Percentiles rank a stretch among this genome's conserved stretches.
Conservation (phyloP, 768 basidiomycete genomes). For the Mycena vitilis region DNA sequence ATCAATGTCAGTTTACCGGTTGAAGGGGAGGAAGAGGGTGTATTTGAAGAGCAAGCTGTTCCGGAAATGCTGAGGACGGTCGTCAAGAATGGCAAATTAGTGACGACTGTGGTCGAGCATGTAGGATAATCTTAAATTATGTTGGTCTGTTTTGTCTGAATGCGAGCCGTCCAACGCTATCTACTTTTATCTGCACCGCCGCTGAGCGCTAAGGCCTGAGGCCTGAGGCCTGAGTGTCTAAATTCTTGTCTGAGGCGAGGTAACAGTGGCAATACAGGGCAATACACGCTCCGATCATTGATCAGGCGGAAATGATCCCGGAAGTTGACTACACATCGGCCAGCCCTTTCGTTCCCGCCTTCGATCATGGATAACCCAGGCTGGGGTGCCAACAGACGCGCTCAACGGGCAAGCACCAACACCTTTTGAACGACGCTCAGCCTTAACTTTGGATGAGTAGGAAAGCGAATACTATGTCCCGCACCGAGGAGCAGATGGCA, state of each 20-base stretch:
- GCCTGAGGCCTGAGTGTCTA: too few species aligned
- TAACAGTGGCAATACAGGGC: too few species aligned
- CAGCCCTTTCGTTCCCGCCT: too few species aligned
- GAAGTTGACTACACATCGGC: too few species aligned
- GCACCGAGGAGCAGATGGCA: constrained; percentile 55
- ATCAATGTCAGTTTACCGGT: constrained; percentile 93
- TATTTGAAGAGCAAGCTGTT: constrained; percentile 89
- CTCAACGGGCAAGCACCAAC: constrained; percentile 57
- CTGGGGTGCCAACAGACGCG: constrained; percentile 78
- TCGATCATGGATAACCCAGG: constrained; percentile 77
- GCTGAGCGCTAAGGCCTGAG: too few species aligned
- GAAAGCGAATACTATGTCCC: constrained; percentile 40
- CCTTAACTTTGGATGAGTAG: constrained; percentile 34
- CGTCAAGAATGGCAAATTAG: constrained; percentile 83
- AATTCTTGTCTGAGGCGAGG: too few species aligned
- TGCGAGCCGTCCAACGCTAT: too few species aligned
- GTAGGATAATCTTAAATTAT: constrained; percentile 53
- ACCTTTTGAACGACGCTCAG: constrained; percentile 2
- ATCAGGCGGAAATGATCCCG: constrained; percentile 4
- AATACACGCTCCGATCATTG: not conserved
- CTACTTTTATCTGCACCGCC: too few species aligned
- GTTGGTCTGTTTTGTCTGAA: too few species aligned
- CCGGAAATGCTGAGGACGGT: constrained; percentile 97
- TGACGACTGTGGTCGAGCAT: constrained; percentile 93
- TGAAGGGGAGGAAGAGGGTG: constrained; percentile 90